phyloP scores from a whole-genome alignment of 2,329 filamentous ascomycete genomes.

The Curvularia eragrostidis region DNA sequence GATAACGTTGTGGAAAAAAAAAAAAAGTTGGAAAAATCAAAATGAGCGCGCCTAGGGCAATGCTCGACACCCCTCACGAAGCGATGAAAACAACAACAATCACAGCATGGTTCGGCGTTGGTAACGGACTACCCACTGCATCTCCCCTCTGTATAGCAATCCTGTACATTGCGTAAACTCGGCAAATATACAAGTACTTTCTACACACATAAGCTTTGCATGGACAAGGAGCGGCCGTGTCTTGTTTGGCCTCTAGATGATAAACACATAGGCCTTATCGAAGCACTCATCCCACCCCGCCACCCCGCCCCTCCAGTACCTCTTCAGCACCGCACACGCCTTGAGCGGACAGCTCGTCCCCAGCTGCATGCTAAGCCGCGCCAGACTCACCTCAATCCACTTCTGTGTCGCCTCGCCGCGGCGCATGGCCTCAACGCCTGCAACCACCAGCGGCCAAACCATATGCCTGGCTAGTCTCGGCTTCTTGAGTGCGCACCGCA shows the following conservation, averaged over 20 bases:
- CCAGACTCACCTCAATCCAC: conserved; percentile 31
- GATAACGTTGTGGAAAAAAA: neutral
- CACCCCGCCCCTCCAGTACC: conserved; percentile 33
- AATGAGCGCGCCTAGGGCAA: neutral
- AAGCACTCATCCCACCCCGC: conserved; percentile 43
- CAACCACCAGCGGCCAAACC: conserved; percentile 36
- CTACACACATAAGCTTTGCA: neutral
- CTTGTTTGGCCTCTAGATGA: conserved; percentile 22
- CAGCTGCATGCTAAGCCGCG: conserved; percentile 23
- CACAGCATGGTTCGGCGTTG: conserved; percentile 23
- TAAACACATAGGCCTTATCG: conserved; percentile 31
- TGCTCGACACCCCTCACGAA: conserved; percentile 1
- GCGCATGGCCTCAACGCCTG: conserved; percentile 36
- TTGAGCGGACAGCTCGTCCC: conserved; percentile 35
- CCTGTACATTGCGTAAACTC: conserved; percentile 17
- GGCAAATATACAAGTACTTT: neutral
- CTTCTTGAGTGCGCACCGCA: conserved; percentile 16
- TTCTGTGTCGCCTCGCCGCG: conserved; percentile 21
- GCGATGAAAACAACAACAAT: neutral
- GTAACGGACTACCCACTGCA: neutral
- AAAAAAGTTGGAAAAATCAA: neutral
- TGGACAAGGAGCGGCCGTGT: neutral
- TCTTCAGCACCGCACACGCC: conserved; percentile 27
- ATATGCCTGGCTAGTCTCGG: conserved; percentile 25
- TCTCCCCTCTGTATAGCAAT: conserved; percentile 24